Conservation (phyloP, 768 basidiomycete species). For the Daedaleopsis nitida region DNA sequence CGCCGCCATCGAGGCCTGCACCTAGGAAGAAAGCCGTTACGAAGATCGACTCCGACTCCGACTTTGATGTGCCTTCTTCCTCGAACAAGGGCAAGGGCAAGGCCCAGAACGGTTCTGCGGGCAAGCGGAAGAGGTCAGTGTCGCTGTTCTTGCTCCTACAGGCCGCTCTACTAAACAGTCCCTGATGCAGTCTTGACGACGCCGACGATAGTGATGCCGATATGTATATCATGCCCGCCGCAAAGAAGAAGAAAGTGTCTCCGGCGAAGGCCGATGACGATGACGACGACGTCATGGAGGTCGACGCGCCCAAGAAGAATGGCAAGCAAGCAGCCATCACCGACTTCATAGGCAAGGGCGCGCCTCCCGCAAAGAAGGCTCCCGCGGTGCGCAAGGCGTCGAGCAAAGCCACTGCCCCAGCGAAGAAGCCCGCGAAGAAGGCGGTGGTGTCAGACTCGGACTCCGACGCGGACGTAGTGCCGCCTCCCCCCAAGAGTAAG, state of each 20-base stretch:
- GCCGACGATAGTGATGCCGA: slow-evolving; percentile 46
- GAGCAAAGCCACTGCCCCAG: slow-evolving; percentile 31
- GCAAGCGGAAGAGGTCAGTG: slow-evolving; percentile 72
- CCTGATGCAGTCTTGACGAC: slow-evolving; percentile 31
- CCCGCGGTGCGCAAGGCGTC: slow-evolving; percentile 29
- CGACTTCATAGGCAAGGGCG: slow-evolving; percentile 62
- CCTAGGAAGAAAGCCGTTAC: slow-evolving; percentile 34
- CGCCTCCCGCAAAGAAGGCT: slow-evolving; percentile 38
- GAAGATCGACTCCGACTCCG: slow-evolving; percentile 45
- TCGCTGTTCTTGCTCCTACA: not conserved
- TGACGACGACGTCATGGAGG: slow-evolving; percentile 13
- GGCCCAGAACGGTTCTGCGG: slow-evolving; percentile 35
- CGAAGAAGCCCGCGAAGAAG: slow-evolving; percentile 53
- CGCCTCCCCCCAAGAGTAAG: slow-evolving; percentile 44
- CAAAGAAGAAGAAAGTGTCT: slow-evolving; percentile 51
- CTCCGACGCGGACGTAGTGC: slow-evolving; percentile 41
- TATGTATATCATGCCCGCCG: slow-evolving; percentile 43
- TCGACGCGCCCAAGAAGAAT: slow-evolving; percentile 17
- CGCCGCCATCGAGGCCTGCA: slow-evolving; percentile 42
- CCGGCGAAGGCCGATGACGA: slow-evolving; percentile 18
- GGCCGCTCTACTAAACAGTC: not conserved
- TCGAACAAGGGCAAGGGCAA: slow-evolving; percentile 48
- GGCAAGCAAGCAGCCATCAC: slow-evolving; percentile 45
- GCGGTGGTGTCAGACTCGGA: slow-evolving; percentile 45
- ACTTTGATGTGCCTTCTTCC: slow-evolving; percentile 35